Evolutionary conservation across 177 flowering plant species (phyloP), one percentile per base, ranked within the genome.

Genomic region (Telopea speciosissima): DNA sequence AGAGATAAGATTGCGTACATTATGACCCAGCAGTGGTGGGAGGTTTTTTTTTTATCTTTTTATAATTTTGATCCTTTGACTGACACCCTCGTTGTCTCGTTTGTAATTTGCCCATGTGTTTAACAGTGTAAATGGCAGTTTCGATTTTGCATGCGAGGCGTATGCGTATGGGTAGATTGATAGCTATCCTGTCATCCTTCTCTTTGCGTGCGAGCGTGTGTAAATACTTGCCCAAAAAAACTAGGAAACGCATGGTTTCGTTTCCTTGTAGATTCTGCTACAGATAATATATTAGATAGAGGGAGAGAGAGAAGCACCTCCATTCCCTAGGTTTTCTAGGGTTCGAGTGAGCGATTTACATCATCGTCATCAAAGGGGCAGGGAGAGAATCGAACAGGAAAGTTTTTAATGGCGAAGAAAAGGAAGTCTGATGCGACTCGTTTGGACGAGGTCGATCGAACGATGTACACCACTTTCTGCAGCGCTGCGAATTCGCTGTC

Each of bases 371-470:
- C 40, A 3, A 36, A 36, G 6, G 9, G 9, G 7, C 40, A 36
- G 40, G 40, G 40, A 58, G 61, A 58, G 61, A 36, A 58, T 58
- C 61, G 8, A 58, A 58, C 24, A 17, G 22, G 23, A 58, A n/a
- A 58, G 23, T n/a, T 58, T 62, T 36, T 23, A 56, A 91, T 91
- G 97, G 86, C 82, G 78, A 91, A 91, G 88, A 91, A 90, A 89
- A 85, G 91, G 81, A 91, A 91, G 73, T 86, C 97, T 21, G 87
- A 72, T 1, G 91, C 90, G 25, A 79, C 87, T 52, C 76, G 88
- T 64, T 82, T 91, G 19, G 97, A 91, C 45, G 97, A 91, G 82
- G 85, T 88, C 36, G 92, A 91, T 80, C 91, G 97, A 19, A 85
- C 80, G 70, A 88, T 89, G 89, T 84, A 89, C 81, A 68, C 86